Evolutionary conservation across 2,329 filamentous ascomycete genomes (phyloP).

Genomic region (Mycosphaerelloides madeirae): DNA sequence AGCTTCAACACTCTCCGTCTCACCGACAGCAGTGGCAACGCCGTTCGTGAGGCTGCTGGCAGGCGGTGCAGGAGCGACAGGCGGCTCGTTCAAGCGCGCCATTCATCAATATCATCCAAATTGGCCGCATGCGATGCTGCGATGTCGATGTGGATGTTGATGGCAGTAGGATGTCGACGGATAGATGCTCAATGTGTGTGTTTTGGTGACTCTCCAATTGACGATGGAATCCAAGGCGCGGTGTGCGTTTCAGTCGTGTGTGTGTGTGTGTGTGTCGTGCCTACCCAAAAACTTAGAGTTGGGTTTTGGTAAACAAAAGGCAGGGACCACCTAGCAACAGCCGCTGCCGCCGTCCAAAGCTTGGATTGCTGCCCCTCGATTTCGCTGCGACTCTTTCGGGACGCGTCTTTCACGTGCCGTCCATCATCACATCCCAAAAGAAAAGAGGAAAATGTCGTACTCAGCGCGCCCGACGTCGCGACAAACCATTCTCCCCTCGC

Average conservation of each 20-base stretch:
- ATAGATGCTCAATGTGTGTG: too few species aligned
- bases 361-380: neutral
- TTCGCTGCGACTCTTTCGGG: neutral
- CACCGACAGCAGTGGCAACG: conserved; percentile 14
- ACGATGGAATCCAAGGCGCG: neutral
- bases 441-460: conserved; percentile 33
- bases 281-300: too few species aligned
- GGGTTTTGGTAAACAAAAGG: too few species aligned
- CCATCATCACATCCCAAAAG: neutral
- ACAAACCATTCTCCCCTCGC: conserved; percentile 49
- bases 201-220: too few species aligned
- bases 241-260: conserved; percentile 1
- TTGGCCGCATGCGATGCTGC: neutral
- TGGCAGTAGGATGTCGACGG: too few species aligned
- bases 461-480: conserved; percentile 33
- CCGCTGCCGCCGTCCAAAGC: neutral
- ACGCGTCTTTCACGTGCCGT: conserved; percentile 7
- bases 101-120: conserved; percentile 41
- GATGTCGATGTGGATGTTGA: neutral
- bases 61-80: conserved; percentile 48
- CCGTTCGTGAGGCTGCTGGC: conserved; percentile 13
- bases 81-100: conserved; percentile 76
- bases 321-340: neutral
- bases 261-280: neutral
- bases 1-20: conserved; percentile 62